Evolutionary conservation across 208 protist genomes (phyloP), one percentile per base, ranked within the genome.

Genomic region (Naegleria gruberi): DNA sequence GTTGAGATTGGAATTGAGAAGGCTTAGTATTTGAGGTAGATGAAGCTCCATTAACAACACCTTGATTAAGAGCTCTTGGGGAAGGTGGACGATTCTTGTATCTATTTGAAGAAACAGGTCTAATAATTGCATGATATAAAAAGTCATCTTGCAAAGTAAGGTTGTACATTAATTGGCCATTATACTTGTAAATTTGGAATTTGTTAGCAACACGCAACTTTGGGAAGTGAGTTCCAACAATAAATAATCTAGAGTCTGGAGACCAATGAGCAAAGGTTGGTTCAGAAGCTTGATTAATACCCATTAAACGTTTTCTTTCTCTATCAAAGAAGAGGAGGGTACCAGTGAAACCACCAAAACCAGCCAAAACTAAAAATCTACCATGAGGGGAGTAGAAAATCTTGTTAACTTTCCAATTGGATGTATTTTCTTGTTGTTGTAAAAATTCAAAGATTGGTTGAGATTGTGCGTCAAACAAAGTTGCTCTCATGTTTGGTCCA

Each of bases 401-500:
- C 34, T 55, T 87, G 83, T 87, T 87, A 7, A 77, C 65, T 77
- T 77, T 77, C 83, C 83, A 87, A 34, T 87, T 87, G 17, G n/a
- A 19, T 6, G 30, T 77, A 8, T 77, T 37, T 37, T 77, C 30
- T 37, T 5, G 30, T 37, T 30, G 30, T 77, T 77, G 65, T 37
- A 77, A 77, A 51, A 87, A 87, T 41, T 87, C 83, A 87, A 55
- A 87, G 17, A 87, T 87, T 46, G 26, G n/a, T 87, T 87, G 41
- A 55, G 83, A 44, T 30, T 34, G 26, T 88, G 94, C 96, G 92
- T 93, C 94, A 91, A 95, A 97, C 15, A 97, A 91, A 15, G 95
- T 97, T 47, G 95, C 95, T 92, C 96, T 96, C 1, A 77, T 77
- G 90, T 97, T 97, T 34, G 93, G 92, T 15, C 95, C 95, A 95